Percentiles rank a stretch among this genome's conserved stretches.
Conservation (phyloP, 2,329 filamentous ascomycete genomes). For the Arachnopeziza araneosa region DNA sequence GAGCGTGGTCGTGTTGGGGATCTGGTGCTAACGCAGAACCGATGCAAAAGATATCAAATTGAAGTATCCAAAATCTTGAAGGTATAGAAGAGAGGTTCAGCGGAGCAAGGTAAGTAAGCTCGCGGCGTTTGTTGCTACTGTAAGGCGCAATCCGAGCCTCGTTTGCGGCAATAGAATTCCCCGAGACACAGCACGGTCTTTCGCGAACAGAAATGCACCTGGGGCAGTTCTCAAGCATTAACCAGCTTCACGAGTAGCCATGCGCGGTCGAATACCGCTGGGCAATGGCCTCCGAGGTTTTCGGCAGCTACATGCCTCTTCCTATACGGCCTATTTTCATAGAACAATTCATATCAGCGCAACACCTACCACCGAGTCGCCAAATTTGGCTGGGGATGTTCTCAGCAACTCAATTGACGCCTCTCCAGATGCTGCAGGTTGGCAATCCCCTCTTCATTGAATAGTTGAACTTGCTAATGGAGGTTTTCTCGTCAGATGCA, state of each 20-base stretch:
- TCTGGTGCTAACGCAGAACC: background rate
- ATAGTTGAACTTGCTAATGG: conserved; percentile 1
- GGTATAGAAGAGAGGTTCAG: background rate
- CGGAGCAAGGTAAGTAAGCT: background rate
- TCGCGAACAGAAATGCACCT: conserved; percentile 3
- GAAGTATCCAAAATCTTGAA: background rate
- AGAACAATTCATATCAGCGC: conserved; percentile 59
- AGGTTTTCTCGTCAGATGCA: conserved; percentile 58
- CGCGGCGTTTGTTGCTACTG: background rate
- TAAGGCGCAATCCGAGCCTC: conserved; percentile 11
- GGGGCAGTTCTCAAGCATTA: background rate
- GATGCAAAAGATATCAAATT: background rate
- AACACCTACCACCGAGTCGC: conserved; percentile 51
- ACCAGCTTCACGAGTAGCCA: conserved; percentile 18
- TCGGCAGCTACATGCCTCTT: conserved; percentile 20
- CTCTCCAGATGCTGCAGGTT: conserved; percentile 27
- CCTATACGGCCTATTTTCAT: conserved; percentile 32
- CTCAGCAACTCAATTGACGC: conserved; percentile 45
- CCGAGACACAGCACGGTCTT: background rate
- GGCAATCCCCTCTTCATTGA: conserved; percentile 4
- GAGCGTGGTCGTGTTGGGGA: background rate
- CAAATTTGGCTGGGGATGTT: conserved; percentile 46
- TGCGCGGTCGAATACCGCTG: conserved; percentile 27
- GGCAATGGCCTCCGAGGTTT: conserved; percentile 21
- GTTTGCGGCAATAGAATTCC: conserved; percentile 4